Evolutionary conservation across 1,284 basidiomycete genomes (phyloP), one percentile per base, ranked within the genome.

Genomic region (Blastosporella zonata): DNA sequence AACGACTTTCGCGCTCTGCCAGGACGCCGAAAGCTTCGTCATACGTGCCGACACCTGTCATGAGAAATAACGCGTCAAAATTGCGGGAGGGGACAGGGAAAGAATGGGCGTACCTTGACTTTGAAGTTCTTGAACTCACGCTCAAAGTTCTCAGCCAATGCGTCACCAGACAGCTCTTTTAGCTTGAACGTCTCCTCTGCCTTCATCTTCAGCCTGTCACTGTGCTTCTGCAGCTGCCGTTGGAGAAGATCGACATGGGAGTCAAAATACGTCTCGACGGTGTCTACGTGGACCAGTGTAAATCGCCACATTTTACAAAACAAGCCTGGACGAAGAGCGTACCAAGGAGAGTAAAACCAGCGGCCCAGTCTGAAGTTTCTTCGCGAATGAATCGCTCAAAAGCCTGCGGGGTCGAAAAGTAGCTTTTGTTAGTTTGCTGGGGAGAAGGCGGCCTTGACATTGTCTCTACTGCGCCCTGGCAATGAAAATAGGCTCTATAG

Each of bases 1-100:
- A 25, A 97, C 85, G 29, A 93, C 89, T 63, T 95, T 94, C 1
- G 92, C 87, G 23, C 91, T 93, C 58, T 92, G 84, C 94, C 94
- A 90, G 34, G 87, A 84, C 9, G 79, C 74, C 22, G 84, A 73
- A 10, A 97, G 70, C 0, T 71, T 74, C 22, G 86, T 77, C 71
- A 93, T 82, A 21, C 90, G 81, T 47, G 77, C 73, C 1, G 87
- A 86, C 33, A 95, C 81, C 84, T 93, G 49, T 25, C 36, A 45
- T 15, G 20, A 33, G 44, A 44, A 46, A 8, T 6, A 37, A 48
- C 52, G 49, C 49, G 49, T 55, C 33, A 53, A 52, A 44, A 49
- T 22, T 5, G n/a, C n/a, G n/a, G n/a, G n/a, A n/a, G 33, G 21
- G 21, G 18, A 28, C 25, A 13, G 25, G 22, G 5, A 35, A 9